Evolutionary conservation across 1,139 yeast species (phyloP).

Genomic region (Eremothecium sinecaudum): DNA sequence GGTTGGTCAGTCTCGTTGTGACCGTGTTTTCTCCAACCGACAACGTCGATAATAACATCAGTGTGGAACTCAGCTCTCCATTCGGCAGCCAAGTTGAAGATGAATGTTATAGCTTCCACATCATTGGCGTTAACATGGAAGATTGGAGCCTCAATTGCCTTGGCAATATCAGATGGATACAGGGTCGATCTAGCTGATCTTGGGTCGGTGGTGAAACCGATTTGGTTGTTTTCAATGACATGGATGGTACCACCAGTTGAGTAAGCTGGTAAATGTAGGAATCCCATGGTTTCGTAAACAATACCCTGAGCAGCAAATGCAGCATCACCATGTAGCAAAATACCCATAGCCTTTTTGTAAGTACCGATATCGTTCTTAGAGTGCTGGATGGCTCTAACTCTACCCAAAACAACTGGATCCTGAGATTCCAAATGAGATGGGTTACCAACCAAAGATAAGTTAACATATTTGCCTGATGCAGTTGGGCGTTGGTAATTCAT

Average conservation of each 20-base stretch:
- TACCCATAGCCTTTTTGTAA: conserved; percentile 80
- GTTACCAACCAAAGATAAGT: conserved; percentile 91
- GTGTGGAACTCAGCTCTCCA: conserved; percentile 96
- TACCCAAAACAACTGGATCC: conserved; percentile 97
- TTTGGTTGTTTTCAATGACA: conserved; percentile 92
- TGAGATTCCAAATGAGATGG: conserved; percentile 99
- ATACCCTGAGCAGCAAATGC: conserved; percentile 99
- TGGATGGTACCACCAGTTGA: conserved; percentile 98
- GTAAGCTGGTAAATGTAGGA: conserved; percentile 84
- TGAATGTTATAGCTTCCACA: conserved; percentile 84
- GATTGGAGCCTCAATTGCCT: conserved; percentile 92
- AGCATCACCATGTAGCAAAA: conserved; percentile 96
- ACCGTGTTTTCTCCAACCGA: conserved; percentile 97
- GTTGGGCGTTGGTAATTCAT: conserved; percentile 99
- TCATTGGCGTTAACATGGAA: conserved; percentile 99
- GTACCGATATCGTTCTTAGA: conserved; percentile 78
- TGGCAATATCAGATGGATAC: conserved; percentile 96
- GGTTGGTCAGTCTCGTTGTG: conserved; percentile 99
- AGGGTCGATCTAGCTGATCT: conserved; percentile 95
- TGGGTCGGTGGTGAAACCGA: conserved; percentile 99
- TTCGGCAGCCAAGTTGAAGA: conserved; percentile 94
- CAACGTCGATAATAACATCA: conserved; percentile 92
- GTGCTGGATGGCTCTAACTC: conserved; percentile 93
- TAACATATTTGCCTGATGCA: conserved; percentile 93
- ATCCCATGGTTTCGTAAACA: conserved; percentile 96